Evolutionary conservation across 768 basidiomycete species (phyloP).

Genomic region (Termitomyces sp.): DNA sequence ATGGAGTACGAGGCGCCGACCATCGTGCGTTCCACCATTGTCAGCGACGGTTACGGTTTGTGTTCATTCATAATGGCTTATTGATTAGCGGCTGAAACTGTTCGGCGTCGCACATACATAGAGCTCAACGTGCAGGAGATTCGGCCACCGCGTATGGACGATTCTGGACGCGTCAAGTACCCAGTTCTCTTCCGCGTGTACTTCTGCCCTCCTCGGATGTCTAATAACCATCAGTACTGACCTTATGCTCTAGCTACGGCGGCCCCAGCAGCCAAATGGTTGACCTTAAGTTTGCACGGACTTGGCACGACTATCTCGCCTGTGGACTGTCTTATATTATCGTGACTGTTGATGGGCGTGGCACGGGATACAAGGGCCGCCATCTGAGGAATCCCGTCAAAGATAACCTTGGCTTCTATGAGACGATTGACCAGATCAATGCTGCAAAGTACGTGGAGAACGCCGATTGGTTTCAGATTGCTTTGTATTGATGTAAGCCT

Average conservation of each 20-base stretch:
- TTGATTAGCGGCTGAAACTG: slow-evolving; percentile 18
- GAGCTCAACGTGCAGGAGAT: slow-evolving; percentile 91
- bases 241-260: slow-evolving; percentile 61
- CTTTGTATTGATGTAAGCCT: slow-evolving; percentile 1
- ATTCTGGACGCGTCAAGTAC: slow-evolving; percentile 93
- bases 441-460: slow-evolving; percentile 67
- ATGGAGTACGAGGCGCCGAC: slow-evolving; percentile 71
- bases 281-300: slow-evolving; percentile 59
- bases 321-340: slow-evolving; percentile 81
- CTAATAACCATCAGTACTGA: slow-evolving; percentile 7
- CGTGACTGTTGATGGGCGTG: slow-evolving; percentile 88
- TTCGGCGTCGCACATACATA: slow-evolving; percentile 27
- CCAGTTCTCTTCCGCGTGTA: slow-evolving; percentile 91
- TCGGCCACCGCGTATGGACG: slow-evolving; percentile 90
- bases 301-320: slow-evolving; percentile 88
- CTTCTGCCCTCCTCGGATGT: slow-evolving; percentile 22
- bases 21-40: slow-evolving; percentile 67
- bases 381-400: slow-evolving; percentile 84
- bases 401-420: slow-evolving; percentile 84
- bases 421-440: slow-evolving; percentile 86
- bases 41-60: slow-evolving; percentile 79
- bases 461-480: slow-evolving; percentile 5
- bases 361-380: slow-evolving; percentile 90
- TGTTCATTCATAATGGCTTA: slow-evolving; percentile 15
- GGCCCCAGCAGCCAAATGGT: slow-evolving; percentile 87